Base-by-base conservation (phyloP, 345 rosid species). In the Aquilaria yunnanensis region DNA sequence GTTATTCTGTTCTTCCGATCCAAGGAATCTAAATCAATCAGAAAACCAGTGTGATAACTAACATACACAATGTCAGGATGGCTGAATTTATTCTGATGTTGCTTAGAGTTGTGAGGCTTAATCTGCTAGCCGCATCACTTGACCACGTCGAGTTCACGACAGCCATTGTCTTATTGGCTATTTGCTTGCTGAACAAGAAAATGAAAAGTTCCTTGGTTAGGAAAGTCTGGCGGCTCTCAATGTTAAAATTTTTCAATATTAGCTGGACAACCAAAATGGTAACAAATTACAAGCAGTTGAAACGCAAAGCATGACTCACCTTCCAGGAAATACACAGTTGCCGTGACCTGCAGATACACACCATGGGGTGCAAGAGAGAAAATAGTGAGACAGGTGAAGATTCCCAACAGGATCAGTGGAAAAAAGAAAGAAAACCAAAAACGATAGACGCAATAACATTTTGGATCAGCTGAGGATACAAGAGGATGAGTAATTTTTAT, bases 251-350 rank as follows among this genome's bases (percentile, higher is more conserved):
- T 23, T 23, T 23, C 23, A 23, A 58, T 56, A 45, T 37, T 37
- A 37, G 43, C 8, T 1, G 43, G 43, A 34, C 50, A 8, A 49
- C 54, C 12, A 37, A 37, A 37, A 37, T 37, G 43, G 8, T 9
- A 37, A 37, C 43, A 37, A 4, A 4, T 37, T 5, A 3, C 47
- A 49, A 52, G 11, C 55, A 31, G 14, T 33, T 58, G 55, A 48
- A 56, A 51, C 51, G 50, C 37, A 10, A 9, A 67, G 11, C 50
- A 14, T 46, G 66, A 32, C 77, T 70, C 74, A 90, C 97, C 97
- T 90, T 80, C 97, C 97, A 5, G 90, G 90, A 80, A 87, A 90
- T 72, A 75, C 74, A 82, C 97, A 90, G 80, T 77, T 81, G 66
- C 89, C 96, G 72, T 83, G 96, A 77, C 94, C 96, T 89, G 82